Evolutionary conservation across 768 basidiomycete genomes (phyloP).

Genomic region (Rhodosporidiobolus sp.): DNA sequence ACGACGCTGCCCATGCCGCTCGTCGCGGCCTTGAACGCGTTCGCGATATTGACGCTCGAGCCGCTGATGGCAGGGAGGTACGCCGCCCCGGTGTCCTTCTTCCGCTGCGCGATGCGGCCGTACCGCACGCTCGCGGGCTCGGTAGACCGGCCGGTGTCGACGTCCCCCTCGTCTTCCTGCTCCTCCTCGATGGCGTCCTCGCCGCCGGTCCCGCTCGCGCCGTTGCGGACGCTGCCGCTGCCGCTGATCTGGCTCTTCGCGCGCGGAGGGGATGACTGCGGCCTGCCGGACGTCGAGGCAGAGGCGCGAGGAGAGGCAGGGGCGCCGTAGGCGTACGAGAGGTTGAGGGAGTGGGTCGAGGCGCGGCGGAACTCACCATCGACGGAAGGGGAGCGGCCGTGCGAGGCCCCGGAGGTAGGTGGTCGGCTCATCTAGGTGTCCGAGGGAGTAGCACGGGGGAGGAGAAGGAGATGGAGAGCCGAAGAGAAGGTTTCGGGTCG

Average conservation of each 20-base stretch:
- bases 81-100: slow-evolving; percentile 8
- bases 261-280: background rate
- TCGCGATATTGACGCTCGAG: slow-evolving; percentile 81
- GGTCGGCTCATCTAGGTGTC: background rate
- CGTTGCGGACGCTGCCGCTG: slow-evolving; percentile 5
- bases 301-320: background rate
- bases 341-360: slow-evolving; percentile 7
- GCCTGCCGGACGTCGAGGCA: background rate
- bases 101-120: slow-evolving; percentile 8
- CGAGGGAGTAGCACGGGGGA: too few species aligned
- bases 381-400: slow-evolving; percentile 9
- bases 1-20: slow-evolving; percentile 3
- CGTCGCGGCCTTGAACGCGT: slow-evolving; percentile 72
- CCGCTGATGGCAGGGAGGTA: slow-evolving; percentile 43
- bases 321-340: slow-evolving; percentile 23
- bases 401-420: background rate
- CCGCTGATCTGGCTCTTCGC: background rate
- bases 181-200: background rate
- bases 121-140: slow-evolving; percentile 25
- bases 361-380: slow-evolving; percentile 11
- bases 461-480: too few species aligned
- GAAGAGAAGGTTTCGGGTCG: too few species aligned
- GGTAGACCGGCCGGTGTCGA: background rate
- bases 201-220: background rate
- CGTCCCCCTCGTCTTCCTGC: background rate